These are phyloP conservation scores for Pseudonitzschia multiseries DNA, from an alignment of 108 stramenopile species.

Conservation along the genomic window DNA sequence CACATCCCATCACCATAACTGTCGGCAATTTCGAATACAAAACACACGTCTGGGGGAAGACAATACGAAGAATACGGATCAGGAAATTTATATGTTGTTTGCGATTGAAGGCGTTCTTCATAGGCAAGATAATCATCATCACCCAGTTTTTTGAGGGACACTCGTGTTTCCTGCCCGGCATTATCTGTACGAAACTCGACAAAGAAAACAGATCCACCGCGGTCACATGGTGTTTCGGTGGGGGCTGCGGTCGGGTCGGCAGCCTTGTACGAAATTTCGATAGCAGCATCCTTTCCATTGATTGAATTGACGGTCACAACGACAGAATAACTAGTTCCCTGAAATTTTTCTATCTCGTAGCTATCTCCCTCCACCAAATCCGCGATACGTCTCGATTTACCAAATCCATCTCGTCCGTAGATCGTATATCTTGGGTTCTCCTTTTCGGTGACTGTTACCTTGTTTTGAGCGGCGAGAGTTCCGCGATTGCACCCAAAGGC, in stretches of 20 bases:
- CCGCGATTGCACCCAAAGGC: slow-evolving; percentile 42
- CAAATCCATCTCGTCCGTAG: not conserved
- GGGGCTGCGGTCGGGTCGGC: not conserved
- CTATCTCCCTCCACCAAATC: not conserved
- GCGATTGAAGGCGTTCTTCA: too few species aligned
- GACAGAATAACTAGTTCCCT: not conserved
- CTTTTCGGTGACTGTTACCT: slow-evolving; percentile 25
- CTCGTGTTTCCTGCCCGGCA: not conserved
- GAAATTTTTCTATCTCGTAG: not conserved
- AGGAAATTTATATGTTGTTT: too few species aligned
- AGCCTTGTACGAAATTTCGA: not conserved
- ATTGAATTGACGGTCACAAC: not conserved
- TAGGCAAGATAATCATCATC: too few species aligned
- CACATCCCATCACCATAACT: too few species aligned
- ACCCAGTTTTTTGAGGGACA: not conserved
- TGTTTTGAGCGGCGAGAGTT: slow-evolving; percentile 42
- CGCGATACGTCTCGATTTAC: not conserved
- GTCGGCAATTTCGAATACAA: too few species aligned
- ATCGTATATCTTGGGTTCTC: not conserved
- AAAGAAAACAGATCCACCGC: not conserved
- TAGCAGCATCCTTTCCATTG: not conserved
- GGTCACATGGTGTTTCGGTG: not conserved
- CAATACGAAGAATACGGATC: too few species aligned
- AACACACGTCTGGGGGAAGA: too few species aligned
- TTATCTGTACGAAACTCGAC: not conserved